Base-by-base conservation (phyloP, 2,329 filamentous ascomycete genomes). In the Penicillium polonicum region DNA sequence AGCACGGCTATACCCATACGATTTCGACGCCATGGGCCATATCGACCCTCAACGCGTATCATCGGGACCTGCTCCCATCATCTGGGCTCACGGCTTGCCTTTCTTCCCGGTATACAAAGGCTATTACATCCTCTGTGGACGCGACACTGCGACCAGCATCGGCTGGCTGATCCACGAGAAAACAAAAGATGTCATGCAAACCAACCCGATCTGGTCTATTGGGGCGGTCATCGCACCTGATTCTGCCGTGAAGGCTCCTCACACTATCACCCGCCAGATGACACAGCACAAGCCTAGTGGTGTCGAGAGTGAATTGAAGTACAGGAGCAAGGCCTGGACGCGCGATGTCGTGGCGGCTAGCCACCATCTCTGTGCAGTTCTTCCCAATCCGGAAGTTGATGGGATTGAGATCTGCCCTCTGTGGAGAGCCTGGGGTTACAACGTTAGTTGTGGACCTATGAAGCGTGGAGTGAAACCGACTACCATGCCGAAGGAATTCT, bases 51-150 rank as follows among this genome's bases (percentile, higher is more conserved):
- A 55, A 2, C 62, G 62, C 1, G 58, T 65, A 7, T 57, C 63
- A 6, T 63, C 62, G 0, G 63, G 62, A 5, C 33, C 56, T 1
- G 42, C 54, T 4, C 62, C 62, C 0, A 59, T 65, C 2, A 29
- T 57, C 33, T 65, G 62, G 63, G 63, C 63, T 15, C 60, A 65
- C 13, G 63, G 63, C 1, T 15, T 65, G 9, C 63, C 63, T 2
- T 63, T 63, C 42, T 65, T 65, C 53, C 63, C 62, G 1, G 55
- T 65, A 1, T 65, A 52, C 48, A 63, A 63, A n/a, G 63, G 62
- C 0, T 65, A 65, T 29, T 65, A 65, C 39, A 59, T 65, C 19
- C 62, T 65, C 10, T 60, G 58, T 41, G 63, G 63, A 8, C 57
- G 63, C 1, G 25, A 36, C 3, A 50, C 63, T 25, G 62, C 62